A percentile compares a stretch with the other conserved stretches of the same genome.
These are phyloP conservation scores for Plasmodium reichenowi DNA, from an alignment of 169 alveolate genomes.

Conservation along the genomic window DNA sequence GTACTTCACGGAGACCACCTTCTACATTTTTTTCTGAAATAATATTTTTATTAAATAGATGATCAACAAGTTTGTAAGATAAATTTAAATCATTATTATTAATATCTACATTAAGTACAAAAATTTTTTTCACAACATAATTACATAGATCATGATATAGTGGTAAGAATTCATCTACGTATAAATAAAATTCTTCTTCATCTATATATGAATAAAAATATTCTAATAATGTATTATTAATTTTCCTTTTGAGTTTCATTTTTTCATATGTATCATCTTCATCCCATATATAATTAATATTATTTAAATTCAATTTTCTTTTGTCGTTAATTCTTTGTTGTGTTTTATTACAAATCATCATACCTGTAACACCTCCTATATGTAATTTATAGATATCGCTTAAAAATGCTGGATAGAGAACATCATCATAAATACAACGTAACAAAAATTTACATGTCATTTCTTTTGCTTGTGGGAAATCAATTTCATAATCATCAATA, in stretches of 20 bases:
- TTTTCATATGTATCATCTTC: slow-evolving; percentile 78
- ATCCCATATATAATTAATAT: slow-evolving; percentile 67
- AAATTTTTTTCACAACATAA: slow-evolving; percentile 71
- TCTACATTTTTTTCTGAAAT: slow-evolving; percentile 55
- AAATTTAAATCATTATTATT: slow-evolving; percentile 34
- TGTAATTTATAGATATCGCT: slow-evolving; percentile 69
- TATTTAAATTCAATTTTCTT: slow-evolving; percentile 46
- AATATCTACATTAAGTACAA: slow-evolving; percentile 61
- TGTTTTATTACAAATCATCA: slow-evolving; percentile 75
- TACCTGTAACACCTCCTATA: slow-evolving; percentile 75
- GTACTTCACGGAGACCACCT: slow-evolving; percentile 40
- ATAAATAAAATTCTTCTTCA: slow-evolving; percentile 57
- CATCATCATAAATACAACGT: slow-evolving; percentile 73
- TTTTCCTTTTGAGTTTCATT: slow-evolving; percentile 72
- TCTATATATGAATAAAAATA: slow-evolving; percentile 69
- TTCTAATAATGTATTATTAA: slow-evolving; percentile 64
- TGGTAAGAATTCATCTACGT: slow-evolving; percentile 71
- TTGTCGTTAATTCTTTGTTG: slow-evolving; percentile 65
- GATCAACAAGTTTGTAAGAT: slow-evolving; percentile 46
- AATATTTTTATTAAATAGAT: slow-evolving; percentile 36
- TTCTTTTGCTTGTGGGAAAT: slow-evolving; percentile 71
- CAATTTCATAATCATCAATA: slow-evolving; percentile 76
- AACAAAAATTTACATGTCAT: slow-evolving; percentile 66
- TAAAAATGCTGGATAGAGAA: slow-evolving; percentile 67
- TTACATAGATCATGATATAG: slow-evolving; percentile 61